phyloP scores from a whole-genome alignment of 768 basidiomycete species.

The Trametes maxima region DNA sequence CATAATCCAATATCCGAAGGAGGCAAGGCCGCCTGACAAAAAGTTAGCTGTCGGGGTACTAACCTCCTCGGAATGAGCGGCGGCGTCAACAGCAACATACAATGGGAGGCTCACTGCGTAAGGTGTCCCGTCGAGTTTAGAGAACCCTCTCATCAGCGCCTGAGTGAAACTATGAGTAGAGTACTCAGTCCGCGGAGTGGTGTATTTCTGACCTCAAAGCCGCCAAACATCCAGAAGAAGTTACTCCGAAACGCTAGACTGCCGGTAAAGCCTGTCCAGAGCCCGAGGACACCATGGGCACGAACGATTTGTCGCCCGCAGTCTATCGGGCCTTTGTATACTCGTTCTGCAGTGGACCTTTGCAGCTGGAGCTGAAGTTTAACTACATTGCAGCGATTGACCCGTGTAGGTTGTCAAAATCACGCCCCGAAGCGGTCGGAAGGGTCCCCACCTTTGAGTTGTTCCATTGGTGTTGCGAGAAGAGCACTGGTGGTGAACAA shows the following conservation, averaged over 20 bases:
- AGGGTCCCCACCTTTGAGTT: slow-evolving; percentile 54
- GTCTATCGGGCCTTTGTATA: slow-evolving; percentile 67
- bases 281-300: slow-evolving; percentile 61
- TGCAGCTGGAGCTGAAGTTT: slow-evolving; percentile 71
- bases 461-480: slow-evolving; percentile 77
- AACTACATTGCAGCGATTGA: slow-evolving; percentile 35
- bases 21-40: slow-evolving; percentile 62
- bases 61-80: slow-evolving; percentile 43
- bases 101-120: slow-evolving; percentile 50
- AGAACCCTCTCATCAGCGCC: slow-evolving; percentile 64
- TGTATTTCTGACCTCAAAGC: slow-evolving; percentile 52
- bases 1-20: slow-evolving; percentile 68
- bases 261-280: slow-evolving; percentile 78
- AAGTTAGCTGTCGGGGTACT: slow-evolving; percentile 64
- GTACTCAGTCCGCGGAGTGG: background rate
- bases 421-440: background rate
- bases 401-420: background rate
- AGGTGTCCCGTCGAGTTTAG: slow-evolving; percentile 55
- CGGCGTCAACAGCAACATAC: background rate
- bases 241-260: slow-evolving; percentile 72
- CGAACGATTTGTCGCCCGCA: slow-evolving; percentile 64
- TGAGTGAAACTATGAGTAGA: slow-evolving; percentile 29
- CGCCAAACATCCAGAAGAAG: slow-evolving; percentile 81
- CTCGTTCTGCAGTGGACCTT: slow-evolving; percentile 50
- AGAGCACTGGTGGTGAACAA: slow-evolving; percentile 47